These are phyloP conservation scores for Hyaloscypha variabilis DNA, from an alignment of 495 filamentous ascomycete genomes.

Conservation along the genomic window DNA sequence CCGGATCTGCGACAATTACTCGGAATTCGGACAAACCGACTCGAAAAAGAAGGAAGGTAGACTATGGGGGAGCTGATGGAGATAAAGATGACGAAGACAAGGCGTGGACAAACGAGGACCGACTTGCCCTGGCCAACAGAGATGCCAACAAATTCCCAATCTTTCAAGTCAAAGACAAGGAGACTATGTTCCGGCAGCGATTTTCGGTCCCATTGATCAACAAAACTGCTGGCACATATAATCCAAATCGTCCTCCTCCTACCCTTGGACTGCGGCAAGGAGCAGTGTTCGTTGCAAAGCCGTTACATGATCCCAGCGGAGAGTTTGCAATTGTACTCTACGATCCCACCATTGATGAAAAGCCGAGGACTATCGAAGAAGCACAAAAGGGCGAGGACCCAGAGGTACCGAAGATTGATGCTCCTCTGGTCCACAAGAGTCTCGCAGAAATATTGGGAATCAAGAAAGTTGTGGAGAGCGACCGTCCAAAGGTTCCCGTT, in stretches of 20 bases:
- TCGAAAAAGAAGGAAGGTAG: constrained; percentile 86
- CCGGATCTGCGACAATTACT: constrained; percentile 72
- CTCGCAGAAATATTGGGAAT: constrained; percentile 94
- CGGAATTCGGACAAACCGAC: constrained; percentile 79
- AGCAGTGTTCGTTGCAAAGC: constrained; percentile 83
- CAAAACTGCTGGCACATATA: constrained; percentile 72
- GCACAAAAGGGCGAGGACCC: constrained; percentile 42
- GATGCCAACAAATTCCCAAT: constrained; percentile 90
- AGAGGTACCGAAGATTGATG: constrained; percentile 66
- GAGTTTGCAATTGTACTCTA: constrained; percentile 97
- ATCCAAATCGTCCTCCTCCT: constrained; percentile 77
- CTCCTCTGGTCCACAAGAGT: constrained; percentile 87
- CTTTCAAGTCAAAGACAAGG: constrained; percentile 89
- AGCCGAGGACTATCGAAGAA: constrained; percentile 58
- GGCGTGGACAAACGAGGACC: constrained; percentile 85
- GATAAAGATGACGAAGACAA: constrained; percentile 71
- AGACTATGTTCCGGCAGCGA: constrained; percentile 73
- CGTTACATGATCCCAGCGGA: constrained; percentile 91
- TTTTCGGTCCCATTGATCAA: constrained; percentile 88
- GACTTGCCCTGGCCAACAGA: constrained; percentile 81
- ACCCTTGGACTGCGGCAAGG: constrained; percentile 84
- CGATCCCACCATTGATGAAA: constrained; percentile 92
- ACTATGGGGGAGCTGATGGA: constrained; percentile 84
- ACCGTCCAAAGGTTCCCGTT: constrained; percentile 88
- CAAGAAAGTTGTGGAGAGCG: constrained; percentile 81